A percentile compares a stretch with the other conserved stretches of the same genome.
These are phyloP conservation scores for Bryopsis sp. DNA, from an alignment of 139 green algal species.

Conservation along the genomic window DNA sequence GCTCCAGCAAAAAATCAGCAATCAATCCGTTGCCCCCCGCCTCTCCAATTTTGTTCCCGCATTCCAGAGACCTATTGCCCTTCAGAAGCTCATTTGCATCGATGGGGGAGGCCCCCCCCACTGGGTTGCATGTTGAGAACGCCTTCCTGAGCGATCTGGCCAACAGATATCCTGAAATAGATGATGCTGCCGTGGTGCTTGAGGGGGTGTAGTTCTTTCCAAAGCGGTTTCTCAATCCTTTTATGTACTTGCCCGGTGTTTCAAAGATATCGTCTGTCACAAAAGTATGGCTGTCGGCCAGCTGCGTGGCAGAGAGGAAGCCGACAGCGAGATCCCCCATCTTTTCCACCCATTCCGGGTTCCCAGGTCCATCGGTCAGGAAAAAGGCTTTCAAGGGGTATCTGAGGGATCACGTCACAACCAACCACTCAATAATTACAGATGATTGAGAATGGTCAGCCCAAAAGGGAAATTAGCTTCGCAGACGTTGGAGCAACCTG, in stretches of 20 bases:
- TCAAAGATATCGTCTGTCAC: not conserved
- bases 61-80: no score
- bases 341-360: not conserved
- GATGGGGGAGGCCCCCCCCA: not conserved
- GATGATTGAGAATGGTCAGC: no score
- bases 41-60: no score
- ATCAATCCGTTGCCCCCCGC: no score
- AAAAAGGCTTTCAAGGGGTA: slow-evolving; percentile 4
- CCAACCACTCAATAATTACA: no score
- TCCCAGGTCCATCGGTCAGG: not conserved
- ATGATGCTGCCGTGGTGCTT: not conserved
- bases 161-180: not conserved
- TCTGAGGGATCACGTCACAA: not conserved
- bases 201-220: not conserved
- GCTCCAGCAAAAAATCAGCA: no score
- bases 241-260: not conserved
- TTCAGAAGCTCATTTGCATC: not conserved
- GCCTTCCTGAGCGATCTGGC: not conserved
- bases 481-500: no score
- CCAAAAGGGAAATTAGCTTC: no score
- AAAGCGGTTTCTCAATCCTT: not conserved
- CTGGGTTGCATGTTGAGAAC: not conserved
- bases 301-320: not conserved
- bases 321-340: not conserved
- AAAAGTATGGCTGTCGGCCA: not conserved